phyloP scores from a whole-genome alignment of 2,329 filamentous ascomycete species.

The Neoscytalidium dimidiatum region DNA sequence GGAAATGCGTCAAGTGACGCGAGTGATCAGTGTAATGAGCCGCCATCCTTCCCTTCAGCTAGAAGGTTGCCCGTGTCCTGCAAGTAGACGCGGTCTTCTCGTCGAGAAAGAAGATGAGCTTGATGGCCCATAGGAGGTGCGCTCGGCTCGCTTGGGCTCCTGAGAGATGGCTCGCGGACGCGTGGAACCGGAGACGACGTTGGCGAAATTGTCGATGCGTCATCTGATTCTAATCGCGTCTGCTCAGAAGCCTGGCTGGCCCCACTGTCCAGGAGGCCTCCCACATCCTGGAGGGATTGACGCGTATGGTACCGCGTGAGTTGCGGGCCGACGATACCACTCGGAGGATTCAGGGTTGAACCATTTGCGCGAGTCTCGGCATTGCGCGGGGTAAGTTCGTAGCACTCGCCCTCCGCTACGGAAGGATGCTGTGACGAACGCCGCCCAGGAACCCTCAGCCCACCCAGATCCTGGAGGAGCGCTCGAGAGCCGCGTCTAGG shows the following conservation, averaged over 20 bases:
- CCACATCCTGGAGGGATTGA: conserved; percentile 7
- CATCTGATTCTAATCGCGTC: neutral
- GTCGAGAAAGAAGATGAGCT: neutral
- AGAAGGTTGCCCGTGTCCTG: neutral
- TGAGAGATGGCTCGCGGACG: neutral
- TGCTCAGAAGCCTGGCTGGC: neutral
- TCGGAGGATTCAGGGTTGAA: neutral
- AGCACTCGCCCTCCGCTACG: conserved; percentile 12
- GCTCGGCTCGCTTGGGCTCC: neutral
- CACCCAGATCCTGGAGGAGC: conserved; percentile 35
- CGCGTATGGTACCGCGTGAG: conserved; percentile 21
- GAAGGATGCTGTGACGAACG: conserved; percentile 13
- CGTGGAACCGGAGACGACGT: neutral
- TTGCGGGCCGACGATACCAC: neutral
- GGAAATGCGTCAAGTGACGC: neutral
- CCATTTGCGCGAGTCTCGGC: neutral
- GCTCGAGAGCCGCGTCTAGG: conserved; percentile 31
- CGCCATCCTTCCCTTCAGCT: neutral
- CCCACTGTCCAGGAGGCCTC: neutral
- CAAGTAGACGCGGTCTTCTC: neutral
- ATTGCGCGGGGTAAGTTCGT: conserved; percentile 18
- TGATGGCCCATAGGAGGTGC: neutral
- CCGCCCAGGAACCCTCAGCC: conserved; percentile 23
- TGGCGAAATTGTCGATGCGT: neutral
- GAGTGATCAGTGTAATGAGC: neutral